These are phyloP conservation scores for Nakazawaea wickerhamii DNA, from an alignment of 805 yeast genomes.

Conservation along the genomic window DNA sequence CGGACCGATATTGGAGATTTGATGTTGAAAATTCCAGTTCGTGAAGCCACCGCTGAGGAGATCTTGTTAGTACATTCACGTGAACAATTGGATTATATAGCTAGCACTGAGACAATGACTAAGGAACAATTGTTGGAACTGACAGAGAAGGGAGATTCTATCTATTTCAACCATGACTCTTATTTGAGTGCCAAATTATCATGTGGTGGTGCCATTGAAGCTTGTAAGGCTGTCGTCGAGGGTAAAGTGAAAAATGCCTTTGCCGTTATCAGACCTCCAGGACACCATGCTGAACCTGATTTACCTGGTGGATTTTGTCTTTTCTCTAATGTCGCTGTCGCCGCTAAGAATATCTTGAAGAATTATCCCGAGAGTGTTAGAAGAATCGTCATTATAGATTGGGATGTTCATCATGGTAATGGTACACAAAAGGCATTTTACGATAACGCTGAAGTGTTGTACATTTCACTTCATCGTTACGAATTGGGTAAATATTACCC, in stretches of 20 bases:
- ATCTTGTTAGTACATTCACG: slow-evolving; percentile 80
- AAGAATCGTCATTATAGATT: slow-evolving; percentile 78
- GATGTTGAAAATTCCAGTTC: slow-evolving; percentile 84
- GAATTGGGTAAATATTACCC: slow-evolving; percentile 93
- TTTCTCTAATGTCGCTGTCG: slow-evolving; percentile 95
- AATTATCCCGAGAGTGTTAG: slow-evolving; percentile 86
- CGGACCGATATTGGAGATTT: slow-evolving; percentile 73
- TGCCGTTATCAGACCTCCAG: slow-evolving; percentile 98
- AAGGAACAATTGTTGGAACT: slow-evolving; percentile 71
- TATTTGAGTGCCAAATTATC: slow-evolving; percentile 80
- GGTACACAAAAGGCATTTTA: slow-evolving; percentile 94
- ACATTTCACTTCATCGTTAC: slow-evolving; percentile 87
- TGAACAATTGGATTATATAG: slow-evolving; percentile 71
- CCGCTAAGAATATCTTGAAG: slow-evolving; percentile 79
- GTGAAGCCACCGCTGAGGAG: slow-evolving; percentile 86
- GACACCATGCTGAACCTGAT: slow-evolving; percentile 98
- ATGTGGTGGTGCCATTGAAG: slow-evolving; percentile 97
- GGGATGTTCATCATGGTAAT: slow-evolving; percentile 99
- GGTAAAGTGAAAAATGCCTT: slow-evolving; percentile 86
- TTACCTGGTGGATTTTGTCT: slow-evolving; percentile 96
- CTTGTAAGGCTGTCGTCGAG: slow-evolving; percentile 91
- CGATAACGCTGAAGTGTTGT: slow-evolving; percentile 84
- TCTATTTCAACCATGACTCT: slow-evolving; percentile 90
- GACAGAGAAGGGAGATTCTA: slow-evolving; percentile 91
- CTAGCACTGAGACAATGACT: slow-evolving; percentile 70